Percentiles rank a stretch among this genome's conserved stretches.
phyloP scores from a whole-genome alignment of 1,284 basidiomycete species.

The Porogramme epimiltina region DNA sequence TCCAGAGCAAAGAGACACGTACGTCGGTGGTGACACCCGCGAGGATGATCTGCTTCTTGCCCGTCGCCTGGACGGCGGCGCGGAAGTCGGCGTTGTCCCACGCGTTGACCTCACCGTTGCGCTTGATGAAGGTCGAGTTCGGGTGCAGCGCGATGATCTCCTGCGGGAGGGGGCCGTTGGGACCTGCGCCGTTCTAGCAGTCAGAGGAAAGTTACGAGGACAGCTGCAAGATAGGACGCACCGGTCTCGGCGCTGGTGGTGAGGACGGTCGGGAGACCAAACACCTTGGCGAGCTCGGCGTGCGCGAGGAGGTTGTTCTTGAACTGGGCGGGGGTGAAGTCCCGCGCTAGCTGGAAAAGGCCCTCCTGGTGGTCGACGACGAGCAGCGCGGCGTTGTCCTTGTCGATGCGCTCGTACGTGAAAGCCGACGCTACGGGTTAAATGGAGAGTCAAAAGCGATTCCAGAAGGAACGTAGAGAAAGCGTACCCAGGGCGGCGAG shows the following conservation, averaged over 20 bases:
- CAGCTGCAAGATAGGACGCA: constrained; percentile 10
- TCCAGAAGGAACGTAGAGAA: too few species aligned
- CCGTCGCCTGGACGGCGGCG: constrained; percentile 44
- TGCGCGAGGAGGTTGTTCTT: constrained; percentile 48
- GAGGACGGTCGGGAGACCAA: constrained; percentile 44
- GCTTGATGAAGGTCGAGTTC: constrained; percentile 43
- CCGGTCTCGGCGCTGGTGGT: constrained; percentile 47
- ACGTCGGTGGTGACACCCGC: constrained; percentile 51
- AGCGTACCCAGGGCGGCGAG: too few species aligned
- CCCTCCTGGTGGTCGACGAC: constrained; percentile 51
- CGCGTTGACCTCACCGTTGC: constrained; percentile 50
- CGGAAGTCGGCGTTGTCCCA: constrained; percentile 52
- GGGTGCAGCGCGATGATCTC: constrained; percentile 48
- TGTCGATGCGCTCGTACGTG: constrained; percentile 44
- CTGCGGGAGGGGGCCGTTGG: constrained; percentile 45
- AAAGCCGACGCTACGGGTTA: constrained; percentile 3
- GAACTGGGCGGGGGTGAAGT: constrained; percentile 39
- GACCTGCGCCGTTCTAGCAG: constrained; percentile 32
- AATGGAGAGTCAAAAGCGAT: too few species aligned
- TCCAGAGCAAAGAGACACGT: constrained; percentile 21
- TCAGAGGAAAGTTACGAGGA: background rate
- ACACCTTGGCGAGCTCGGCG: constrained; percentile 44
- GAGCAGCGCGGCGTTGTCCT: constrained; percentile 41
- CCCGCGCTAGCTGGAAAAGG: constrained; percentile 45
- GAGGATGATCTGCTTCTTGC: constrained; percentile 49